A percentile compares a stretch with the other conserved stretches of the same genome.
Evolutionary conservation across 148 eudicot species (phyloP).

Genomic region (Nepenthes gracilis): DNA sequence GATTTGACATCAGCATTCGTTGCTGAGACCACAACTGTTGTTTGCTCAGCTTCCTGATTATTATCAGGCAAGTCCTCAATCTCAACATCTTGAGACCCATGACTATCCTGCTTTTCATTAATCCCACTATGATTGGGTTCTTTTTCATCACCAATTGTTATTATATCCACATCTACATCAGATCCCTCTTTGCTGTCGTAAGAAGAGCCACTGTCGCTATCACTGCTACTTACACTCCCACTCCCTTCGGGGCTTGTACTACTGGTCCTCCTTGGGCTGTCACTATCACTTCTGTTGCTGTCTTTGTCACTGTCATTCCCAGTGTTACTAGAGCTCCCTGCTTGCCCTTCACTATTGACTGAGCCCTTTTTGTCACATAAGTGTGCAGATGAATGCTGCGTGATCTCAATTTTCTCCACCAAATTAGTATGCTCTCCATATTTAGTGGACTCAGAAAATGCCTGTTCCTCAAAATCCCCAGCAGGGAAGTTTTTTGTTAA

Average conservation of each 20-base stretch:
- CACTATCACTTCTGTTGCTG: conserved; percentile 54
- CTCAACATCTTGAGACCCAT: conserved; percentile 50
- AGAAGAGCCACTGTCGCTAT: conserved; percentile 86
- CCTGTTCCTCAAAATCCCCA: conserved; percentile 32
- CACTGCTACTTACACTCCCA: conserved; percentile 80
- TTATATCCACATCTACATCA: conserved; percentile 90
- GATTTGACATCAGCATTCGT: conserved; percentile 19
- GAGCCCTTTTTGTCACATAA: conserved; percentile 54
- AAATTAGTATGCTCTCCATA: conserved; percentile 29
- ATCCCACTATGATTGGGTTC: conserved; percentile 36
- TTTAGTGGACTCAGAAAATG: conserved; percentile 17
- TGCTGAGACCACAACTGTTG: conserved; percentile 12
- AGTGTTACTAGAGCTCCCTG: conserved; percentile 51
- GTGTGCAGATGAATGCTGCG: conserved; percentile 38
- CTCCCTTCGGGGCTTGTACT: conserved; percentile 70
- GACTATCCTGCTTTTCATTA: conserved; percentile 36
- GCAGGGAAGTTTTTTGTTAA: conserved; percentile 20
- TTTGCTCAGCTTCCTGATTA: conserved; percentile 33
- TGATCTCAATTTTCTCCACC: conserved; percentile 36
- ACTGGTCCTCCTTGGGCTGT: conserved; percentile 50
- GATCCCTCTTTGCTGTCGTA: conserved; percentile 86
- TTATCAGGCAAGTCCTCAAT: conserved; percentile 39
- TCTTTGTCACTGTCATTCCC: conserved; percentile 64
- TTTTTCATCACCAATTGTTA: conserved; percentile 67
- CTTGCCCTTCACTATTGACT: conserved; percentile 39